A percentile compares a stretch with the other conserved stretches of the same genome.
Evolutionary conservation across 768 basidiomycete genomes (phyloP).

Genomic region (Kwoniella pini): DNA sequence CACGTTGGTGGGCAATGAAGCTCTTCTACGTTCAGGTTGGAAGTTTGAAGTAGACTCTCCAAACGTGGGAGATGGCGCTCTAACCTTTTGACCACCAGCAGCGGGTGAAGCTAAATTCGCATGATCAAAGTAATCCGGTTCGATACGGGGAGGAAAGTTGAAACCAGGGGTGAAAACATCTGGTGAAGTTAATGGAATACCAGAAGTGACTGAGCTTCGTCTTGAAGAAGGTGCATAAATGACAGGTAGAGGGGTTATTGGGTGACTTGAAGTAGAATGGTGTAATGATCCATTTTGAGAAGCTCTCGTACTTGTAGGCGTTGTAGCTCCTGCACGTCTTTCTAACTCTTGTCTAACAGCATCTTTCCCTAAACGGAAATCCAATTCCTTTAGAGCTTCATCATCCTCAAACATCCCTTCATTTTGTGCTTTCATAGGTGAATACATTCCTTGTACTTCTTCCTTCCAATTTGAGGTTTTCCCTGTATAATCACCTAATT

Average conservation of each 20-base stretch:
- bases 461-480: conserved; percentile 1
- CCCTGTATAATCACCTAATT: too few species aligned
- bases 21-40: conserved; percentile 15
- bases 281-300: conserved; percentile 11
- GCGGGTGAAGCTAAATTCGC: not conserved
- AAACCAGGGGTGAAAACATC: conserved; percentile 42
- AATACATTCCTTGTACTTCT: conserved; percentile 1
- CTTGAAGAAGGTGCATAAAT: conserved; percentile 18
- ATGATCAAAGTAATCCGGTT: conserved; percentile 6
- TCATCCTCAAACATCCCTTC: conserved; percentile 29
- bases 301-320: conserved; percentile 4
- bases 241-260: conserved; percentile 11
- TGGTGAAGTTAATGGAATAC: conserved; percentile 2
- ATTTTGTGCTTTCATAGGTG: conserved; percentile 10
- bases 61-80: conserved; percentile 1
- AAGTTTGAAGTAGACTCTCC: not conserved
- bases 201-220: conserved; percentile 11
- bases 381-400: conserved; percentile 34
- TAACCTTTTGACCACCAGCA: not conserved
- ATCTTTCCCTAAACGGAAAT: conserved; percentile 38
- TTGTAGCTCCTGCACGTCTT: conserved; percentile 12
- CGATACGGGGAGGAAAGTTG: conserved; percentile 31
- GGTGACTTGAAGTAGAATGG: conserved; percentile 1
- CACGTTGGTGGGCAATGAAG: conserved; percentile 14
- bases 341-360: conserved; percentile 37